Evolutionary conservation across 129 eudicot species (phyloP), one percentile per base, ranked within the genome.

Genomic region (Flaveria brownii): DNA sequence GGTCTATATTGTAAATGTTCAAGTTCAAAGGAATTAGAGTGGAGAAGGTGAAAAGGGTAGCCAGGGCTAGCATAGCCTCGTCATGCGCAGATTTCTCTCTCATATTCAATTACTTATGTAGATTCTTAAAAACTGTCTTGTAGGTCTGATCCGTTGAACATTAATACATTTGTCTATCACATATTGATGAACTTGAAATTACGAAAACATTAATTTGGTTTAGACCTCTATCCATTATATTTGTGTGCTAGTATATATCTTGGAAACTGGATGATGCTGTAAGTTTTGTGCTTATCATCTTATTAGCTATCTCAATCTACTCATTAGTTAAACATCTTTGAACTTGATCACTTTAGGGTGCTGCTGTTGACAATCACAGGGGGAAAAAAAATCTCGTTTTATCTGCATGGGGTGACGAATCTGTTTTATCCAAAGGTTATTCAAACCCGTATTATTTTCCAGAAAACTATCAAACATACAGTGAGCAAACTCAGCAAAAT

Each of bases 321-420:
- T 51, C 64, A 22, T 51, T 65, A 66, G 74, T 77, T 52, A 76
- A 14, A 30, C 51, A 52, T 26, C 18, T 15, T 15, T 68, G 17
- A 45, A 60, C 70, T 75, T 56, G 61, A 70, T 80, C 75, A 39
- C 63, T 81, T 78, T 79, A 88, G 92, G 77, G 86, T 85, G 92
- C 90, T 69, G 80, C 96, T 81, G 89, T 93, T 83, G 88, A 82
- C 82, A 87, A 93, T 76, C 96, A 81, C 55, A 88, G 98, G 73
- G 98, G 98, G 47, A 90, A 86, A 86, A 93, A 90, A 71, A 88
- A 93, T 81, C 88, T 93, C 51, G 88, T 93, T 51, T 74, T 90
- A 68, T 90, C 98, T 68, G 92, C 84, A 71, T 87, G 92, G 98
- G 98, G 98, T 60, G 98, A 93, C 66, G 98, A 93, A 45, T 71